phyloP scores from a whole-genome alignment of 1,284 basidiomycete species.

The Ganoderma multipileum region DNA sequence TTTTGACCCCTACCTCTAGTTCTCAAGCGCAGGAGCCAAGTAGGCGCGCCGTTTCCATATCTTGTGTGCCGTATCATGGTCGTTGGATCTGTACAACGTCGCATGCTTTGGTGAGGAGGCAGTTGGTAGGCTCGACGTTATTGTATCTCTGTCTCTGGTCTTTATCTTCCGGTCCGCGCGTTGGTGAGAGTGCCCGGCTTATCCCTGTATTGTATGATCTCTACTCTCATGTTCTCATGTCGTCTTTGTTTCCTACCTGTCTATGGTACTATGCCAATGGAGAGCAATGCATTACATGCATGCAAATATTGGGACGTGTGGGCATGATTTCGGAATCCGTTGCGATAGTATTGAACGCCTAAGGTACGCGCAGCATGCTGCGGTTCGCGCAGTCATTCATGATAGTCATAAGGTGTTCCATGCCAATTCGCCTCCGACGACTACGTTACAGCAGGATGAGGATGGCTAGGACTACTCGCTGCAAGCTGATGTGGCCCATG shows the following conservation, averaged over 20 bases:
- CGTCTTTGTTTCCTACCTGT: slow-evolving; percentile 13
- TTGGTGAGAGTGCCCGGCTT: slow-evolving; percentile 22
- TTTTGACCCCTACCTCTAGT: slow-evolving; percentile 43
- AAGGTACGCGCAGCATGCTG: too few species aligned
- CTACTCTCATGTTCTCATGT: slow-evolving; percentile 21
- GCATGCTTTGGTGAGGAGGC: background rate
- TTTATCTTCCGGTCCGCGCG: slow-evolving; percentile 13
- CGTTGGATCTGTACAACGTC: slow-evolving; percentile 2
- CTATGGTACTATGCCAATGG: slow-evolving; percentile 23
- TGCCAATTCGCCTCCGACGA: too few species aligned
- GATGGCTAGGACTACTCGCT: too few species aligned
- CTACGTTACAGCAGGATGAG: too few species aligned
- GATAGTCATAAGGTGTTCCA: too few species aligned
- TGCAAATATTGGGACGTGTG: background rate
- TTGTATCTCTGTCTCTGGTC: slow-evolving; percentile 23
- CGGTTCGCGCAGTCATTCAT: too few species aligned
- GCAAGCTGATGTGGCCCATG: too few species aligned
- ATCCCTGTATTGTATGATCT: slow-evolving; percentile 30
- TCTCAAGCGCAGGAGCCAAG: slow-evolving; percentile 72
- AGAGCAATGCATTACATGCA: background rate
- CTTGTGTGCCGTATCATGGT: background rate
- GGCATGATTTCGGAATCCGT: too few species aligned
- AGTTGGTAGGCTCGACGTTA: slow-evolving; percentile 13
- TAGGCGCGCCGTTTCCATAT: slow-evolving; percentile 28
- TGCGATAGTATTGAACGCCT: too few species aligned